Conservation (phyloP, 805 yeast genomes). For the Helenozyma rhizophorensis region DNA sequence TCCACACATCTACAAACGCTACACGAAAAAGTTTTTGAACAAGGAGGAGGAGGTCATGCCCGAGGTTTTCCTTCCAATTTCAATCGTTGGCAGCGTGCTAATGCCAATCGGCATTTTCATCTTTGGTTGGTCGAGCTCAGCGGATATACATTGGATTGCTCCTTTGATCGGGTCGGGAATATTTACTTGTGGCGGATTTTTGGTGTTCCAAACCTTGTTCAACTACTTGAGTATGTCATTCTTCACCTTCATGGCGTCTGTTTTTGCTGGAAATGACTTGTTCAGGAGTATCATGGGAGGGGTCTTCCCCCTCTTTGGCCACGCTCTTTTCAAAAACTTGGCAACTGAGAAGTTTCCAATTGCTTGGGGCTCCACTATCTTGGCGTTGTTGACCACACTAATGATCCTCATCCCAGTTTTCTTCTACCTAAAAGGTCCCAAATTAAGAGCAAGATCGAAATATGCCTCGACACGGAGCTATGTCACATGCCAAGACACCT, state of each 20-base stretch:
- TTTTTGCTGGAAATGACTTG: constrained; percentile 53
- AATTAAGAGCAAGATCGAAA: constrained; percentile 11
- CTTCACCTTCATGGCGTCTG: constrained; percentile 51
- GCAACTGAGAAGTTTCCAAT: constrained; percentile 49
- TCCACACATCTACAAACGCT: constrained; percentile 19
- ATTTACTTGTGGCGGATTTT: constrained; percentile 26
- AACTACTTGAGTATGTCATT: constrained; percentile 48
- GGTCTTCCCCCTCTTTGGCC: constrained; percentile 62
- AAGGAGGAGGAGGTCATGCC: constrained; percentile 32
- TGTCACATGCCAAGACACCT: no score
- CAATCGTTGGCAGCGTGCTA: constrained; percentile 19
- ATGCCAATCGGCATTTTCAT: constrained; percentile 21
- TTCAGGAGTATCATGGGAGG: constrained; percentile 51
- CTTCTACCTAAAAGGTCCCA: constrained; percentile 10
- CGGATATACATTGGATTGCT: constrained; percentile 17
- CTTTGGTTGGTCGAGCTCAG: constrained; percentile 19
- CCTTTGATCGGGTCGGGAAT: constrained; percentile 20
- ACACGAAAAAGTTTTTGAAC: constrained; percentile 18
- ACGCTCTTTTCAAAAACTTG: constrained; percentile 51
- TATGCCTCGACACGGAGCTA: no score
- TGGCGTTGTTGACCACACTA: constrained; percentile 4
- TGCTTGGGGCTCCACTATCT: constrained; percentile 52
- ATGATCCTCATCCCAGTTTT: constrained; percentile 7
- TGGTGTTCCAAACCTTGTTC: constrained; percentile 49
- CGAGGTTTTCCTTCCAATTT: constrained; percentile 35